Base-by-base conservation (phyloP, 208 protist genomes). In the Trypanosoma conorhini region DNA sequence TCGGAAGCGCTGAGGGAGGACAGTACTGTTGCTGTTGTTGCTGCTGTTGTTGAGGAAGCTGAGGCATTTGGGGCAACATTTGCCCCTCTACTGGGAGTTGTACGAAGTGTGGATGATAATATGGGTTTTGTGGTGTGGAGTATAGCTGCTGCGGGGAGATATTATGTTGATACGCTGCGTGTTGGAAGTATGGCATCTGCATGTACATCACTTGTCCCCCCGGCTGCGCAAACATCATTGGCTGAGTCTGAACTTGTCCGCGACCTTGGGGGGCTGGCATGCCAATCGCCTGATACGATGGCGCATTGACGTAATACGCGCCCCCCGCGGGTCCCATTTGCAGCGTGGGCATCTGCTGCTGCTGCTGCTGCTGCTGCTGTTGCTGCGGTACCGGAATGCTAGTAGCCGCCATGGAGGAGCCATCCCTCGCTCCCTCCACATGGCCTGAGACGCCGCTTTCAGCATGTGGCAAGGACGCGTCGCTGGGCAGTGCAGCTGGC, bases 171-270 rank as follows among this genome's bases (percentile, higher is more conserved):
- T 68, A 72, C 31, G 66, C 26, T 21, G 58, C 8, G 8, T 80
- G 76, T 50, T 70, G 70, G 60, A 64, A 72, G 63, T 72, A 72
- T 3, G 69, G 76, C 40, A 76, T 56, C 38, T 28, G 64, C 62
- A 76, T 67, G 40, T 72, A 74, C 33, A 76, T 58, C 62, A 80
- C 46, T 44, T 72, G 72, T 15, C 60, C 60, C 30, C 30, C 57
- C 33, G 56, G 48, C 30, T 62, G 72, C 21, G 64, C 52, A 63
- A 77, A 68, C 54, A 79, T 55, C 19, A 74, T 21, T 40, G 61
- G 48, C 62, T 73, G 74, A 26, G 66, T n/a, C 31, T 12, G 48
- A 12, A 77, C 22, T 24, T 71, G 65, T 13, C 42, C 65, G 28
- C 60, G 66, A 17, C 5, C 60, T 30, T 57, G 44, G 19, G 56